Conservation (phyloP, 768 basidiomycete genomes). For the Tulasnella sp. region DNA sequence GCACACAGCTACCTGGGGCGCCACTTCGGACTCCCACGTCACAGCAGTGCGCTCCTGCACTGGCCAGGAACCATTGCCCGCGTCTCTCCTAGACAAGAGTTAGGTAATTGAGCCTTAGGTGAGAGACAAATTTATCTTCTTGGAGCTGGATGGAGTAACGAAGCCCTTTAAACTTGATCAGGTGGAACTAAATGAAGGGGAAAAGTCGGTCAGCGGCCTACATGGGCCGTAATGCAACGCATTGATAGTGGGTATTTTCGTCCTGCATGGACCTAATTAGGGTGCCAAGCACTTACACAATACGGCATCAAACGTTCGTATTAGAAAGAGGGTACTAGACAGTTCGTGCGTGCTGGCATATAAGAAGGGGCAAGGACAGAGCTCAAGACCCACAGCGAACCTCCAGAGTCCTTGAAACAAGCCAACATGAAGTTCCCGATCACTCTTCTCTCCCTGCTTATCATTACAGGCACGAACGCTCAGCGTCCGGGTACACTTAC, state of each 20-base stretch:
- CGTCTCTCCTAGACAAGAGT: neutral
- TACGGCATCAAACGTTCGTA: neutral
- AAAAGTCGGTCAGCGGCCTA: neutral
- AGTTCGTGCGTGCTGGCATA: neutral
- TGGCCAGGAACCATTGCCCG: neutral
- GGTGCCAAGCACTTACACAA: neutral
- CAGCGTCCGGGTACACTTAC: conserved; percentile 49
- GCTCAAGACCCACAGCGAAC: neutral
- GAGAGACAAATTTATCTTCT: neutral
- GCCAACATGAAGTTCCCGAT: neutral
- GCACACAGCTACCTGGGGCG: neutral
- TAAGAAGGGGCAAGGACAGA: neutral
- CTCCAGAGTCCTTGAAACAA: neutral
- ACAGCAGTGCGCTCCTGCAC: neutral
- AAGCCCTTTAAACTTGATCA: neutral
- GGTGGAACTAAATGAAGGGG: neutral
- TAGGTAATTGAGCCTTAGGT: neutral
- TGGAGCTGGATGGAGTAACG: neutral
- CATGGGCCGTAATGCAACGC: neutral
- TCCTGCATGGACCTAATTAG: neutral
- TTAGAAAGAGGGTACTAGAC: neutral
- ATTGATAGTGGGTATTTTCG: too few relatives aligned
- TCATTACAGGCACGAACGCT: conserved; percentile 41
- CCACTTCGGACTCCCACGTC: neutral
- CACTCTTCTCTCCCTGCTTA: conserved; percentile 23